Conservation (phyloP, 768 basidiomycete genomes). For the Nidularia pulvinata region DNA sequence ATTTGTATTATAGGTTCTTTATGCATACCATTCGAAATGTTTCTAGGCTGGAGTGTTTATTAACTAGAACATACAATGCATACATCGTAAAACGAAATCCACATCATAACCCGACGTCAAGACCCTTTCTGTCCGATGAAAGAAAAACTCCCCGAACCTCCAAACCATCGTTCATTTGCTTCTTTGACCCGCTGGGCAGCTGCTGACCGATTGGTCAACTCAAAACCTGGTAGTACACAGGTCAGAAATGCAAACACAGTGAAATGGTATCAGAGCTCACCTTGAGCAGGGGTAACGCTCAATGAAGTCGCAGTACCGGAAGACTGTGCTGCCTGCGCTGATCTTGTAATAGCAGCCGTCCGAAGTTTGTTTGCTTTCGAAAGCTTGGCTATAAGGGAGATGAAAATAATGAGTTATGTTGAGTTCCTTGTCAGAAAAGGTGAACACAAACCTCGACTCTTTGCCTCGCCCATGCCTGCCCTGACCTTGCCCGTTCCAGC, state of each 20-base stretch:
- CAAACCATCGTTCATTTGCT: conserved; percentile 98
- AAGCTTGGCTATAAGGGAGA: conserved; percentile 72
- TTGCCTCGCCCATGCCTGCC: conserved; percentile 84
- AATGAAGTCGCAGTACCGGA: conserved; percentile 92
- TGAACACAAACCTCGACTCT: conserved; percentile 75
- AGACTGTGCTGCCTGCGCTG: conserved; percentile 59
- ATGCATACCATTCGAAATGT: conserved; percentile 17
- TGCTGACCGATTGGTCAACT: conserved; percentile 90
- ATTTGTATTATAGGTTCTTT: conserved; percentile 26
- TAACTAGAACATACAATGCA: too few relatives aligned
- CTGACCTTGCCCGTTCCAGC: conserved; percentile 85
- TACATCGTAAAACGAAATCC: neutral
- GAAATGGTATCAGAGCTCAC: conserved; percentile 20
- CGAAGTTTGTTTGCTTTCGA: conserved; percentile 94
- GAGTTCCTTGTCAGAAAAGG: neutral
- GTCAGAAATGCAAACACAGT: conserved; percentile 7
- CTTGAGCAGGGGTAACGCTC: conserved; percentile 96
- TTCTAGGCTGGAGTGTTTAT: neutral
- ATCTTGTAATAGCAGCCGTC: conserved; percentile 79
- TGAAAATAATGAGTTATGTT: conserved; percentile 1
- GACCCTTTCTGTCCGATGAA: conserved; percentile 61
- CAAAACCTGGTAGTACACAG: conserved; percentile 63
- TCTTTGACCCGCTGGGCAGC: conserved; percentile 89
- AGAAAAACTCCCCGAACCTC: conserved; percentile 73
- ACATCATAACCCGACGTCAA: conserved; percentile 6